Base-by-base conservation (phyloP, 2,329 filamentous ascomycete species). In the Paracorniculantispora psalliotae region DNA sequence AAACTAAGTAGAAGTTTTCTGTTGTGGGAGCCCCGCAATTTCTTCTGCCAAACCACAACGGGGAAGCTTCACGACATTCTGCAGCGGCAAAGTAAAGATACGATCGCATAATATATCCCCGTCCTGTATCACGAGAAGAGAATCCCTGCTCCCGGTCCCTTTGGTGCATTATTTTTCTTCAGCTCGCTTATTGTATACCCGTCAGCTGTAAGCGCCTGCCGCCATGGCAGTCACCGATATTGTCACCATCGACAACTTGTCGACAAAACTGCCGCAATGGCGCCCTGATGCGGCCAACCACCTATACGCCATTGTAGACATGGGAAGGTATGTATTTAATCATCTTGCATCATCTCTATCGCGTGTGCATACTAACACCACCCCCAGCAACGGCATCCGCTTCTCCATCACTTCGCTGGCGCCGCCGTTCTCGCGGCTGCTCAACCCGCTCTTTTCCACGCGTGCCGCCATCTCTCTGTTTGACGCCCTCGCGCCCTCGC, bases 371-470 rank as follows among this genome's bases (percentile, higher is more conserved):
- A 15, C 54, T 64, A 19, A 65, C 23, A 4, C 23, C 28, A 10
- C 50, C 41, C 9, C 19, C 64, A 91, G 91, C 78, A 97, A 96
- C 77, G 92, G 92, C 67, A 93, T 96, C 67, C 90, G 92, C 58
- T 96, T 96, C 78, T 93, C 91, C 47, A 91, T 96, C 67, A 90
- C 91, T 9, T 86, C 91, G 64, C 80, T 96, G n/a, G 82, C 86
- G 4, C 86, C 88, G 23, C 83, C 85, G 4, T 83, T 79, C 41
- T 81, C 89, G 25, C 88, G 92, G 25, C 84, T 92, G 25, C 80
- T 96, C 44, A 86, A 82, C 19, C 92, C 89, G 26, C 67, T 96
- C 59, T 96, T 91, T 73, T 85, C 89, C 66, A 85, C 91, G 66
- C 87, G 92, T 6, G 88, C 86, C 10, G 83, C 81, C 23, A 94